Base-by-base conservation (phyloP, 257 asterid species). In the Nicotiana otophora region DNA sequence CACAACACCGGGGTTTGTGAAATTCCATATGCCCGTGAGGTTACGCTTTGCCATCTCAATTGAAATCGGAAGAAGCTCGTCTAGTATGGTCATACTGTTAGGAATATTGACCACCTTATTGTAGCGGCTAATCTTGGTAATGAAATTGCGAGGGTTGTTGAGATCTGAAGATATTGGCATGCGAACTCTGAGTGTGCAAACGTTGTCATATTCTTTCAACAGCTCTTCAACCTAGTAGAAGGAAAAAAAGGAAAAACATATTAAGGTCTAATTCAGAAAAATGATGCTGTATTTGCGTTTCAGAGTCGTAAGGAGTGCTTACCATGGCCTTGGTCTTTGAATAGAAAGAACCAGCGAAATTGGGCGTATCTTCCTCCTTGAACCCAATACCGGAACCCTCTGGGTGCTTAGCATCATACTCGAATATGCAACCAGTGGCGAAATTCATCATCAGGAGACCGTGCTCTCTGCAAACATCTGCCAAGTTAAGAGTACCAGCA, bases 271-370 rank as follows among this genome's bases (percentile, higher is more conserved):
- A 46, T 31, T 19, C 20, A 62, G 57, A 53, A 31, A 42, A 31
- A n/a, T 26, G 67, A 60, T 46, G 55, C 16, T 51, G 31, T 39
- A 5, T 60, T 42, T 26, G 42, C 14, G 42, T 51, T 4, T 68
- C 68, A 48, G 63, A 42, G 17, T 67, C 26, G 10, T 23, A 48
- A 63, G 16, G 51, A 26, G 61, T 36, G 80, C 33, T 83, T 83
- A 83, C 86, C 86, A 83, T 83, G 70, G 86, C 86, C 80, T 83
- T 83, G 67, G 86, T 83, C 80, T 83, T 83, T 20, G 86, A 83
- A 83, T 83, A 83, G 86, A 83, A 83, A 65, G 86, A 83, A 36
- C 83, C 86, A 10, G 42, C 53, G 64, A 83, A 83, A 65, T 83
- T 83, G 80, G 86, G 83, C 12, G 28, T 78, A 28, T 83, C 86